Evolutionary conservation across 2,329 filamentous ascomycete species (phyloP).

Genomic region (Aureobasidium subglaciale): DNA sequence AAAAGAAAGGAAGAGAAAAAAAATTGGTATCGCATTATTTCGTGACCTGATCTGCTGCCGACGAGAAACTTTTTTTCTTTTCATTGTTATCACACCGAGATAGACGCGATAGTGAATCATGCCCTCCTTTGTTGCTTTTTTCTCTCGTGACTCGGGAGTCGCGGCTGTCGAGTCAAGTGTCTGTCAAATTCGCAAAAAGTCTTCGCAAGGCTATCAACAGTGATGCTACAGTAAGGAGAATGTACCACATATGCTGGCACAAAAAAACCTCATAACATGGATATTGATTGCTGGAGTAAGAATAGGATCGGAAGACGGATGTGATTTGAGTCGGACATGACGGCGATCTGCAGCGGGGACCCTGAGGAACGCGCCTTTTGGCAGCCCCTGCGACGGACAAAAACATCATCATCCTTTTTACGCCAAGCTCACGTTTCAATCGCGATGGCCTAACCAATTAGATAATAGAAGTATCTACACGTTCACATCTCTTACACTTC

Average conservation of each 20-base stretch:
- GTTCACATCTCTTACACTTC: conserved; percentile 3
- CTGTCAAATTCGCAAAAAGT: no score
- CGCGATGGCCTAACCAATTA: not conserved
- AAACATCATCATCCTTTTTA: conserved; percentile 6
- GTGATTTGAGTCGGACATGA: not conserved
- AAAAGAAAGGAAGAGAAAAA: not conserved
- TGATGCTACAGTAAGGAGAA: not conserved
- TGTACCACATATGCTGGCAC: not conserved
- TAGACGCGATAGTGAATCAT: not conserved
- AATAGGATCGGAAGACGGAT: not conserved
- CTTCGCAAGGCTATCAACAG: no score
- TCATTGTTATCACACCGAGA: not conserved
- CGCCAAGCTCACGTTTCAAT: not conserved
- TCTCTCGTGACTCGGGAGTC: not conserved
- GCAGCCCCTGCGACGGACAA: conserved; percentile 7
- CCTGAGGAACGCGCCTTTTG: conserved; percentile 2
- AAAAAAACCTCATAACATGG: not conserved
- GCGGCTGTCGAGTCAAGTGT: no score
- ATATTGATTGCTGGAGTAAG: no score
- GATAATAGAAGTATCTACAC: conserved; percentile 4
- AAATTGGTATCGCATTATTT: not conserved
- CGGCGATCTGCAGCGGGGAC: not conserved
- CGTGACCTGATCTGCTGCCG: not conserved
- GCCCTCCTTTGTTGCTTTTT: not conserved
- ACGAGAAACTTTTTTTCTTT: no score